These are phyloP conservation scores for Botryotinia narcissicola DNA, from an alignment of 2,329 filamentous ascomycete species.

Conservation along the genomic window DNA sequence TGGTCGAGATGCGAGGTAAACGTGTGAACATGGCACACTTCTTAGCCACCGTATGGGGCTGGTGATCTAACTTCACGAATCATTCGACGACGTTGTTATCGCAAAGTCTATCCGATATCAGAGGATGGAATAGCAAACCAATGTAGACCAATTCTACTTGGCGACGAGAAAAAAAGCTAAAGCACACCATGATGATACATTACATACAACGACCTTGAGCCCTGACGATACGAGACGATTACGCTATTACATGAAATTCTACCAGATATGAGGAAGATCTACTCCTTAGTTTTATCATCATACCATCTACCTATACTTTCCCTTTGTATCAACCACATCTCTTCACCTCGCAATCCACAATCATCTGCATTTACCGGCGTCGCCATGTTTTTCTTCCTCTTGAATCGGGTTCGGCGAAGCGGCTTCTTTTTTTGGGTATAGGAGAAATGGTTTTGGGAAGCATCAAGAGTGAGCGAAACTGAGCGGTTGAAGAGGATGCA, in stretches of 20 bases:
- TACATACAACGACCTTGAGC: slow-evolving; percentile 1
- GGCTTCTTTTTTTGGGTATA: slow-evolving; percentile 10
- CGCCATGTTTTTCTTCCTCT: neutral
- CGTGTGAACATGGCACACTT: slow-evolving; percentile 98
- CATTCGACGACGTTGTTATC: neutral
- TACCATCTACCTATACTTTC: neutral
- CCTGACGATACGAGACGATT: slow-evolving; percentile 4
- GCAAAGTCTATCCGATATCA: neutral
- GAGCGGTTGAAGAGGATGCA: neutral
- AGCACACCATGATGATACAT: neutral
- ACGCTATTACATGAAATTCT: neutral
- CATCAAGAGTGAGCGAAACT: neutral
- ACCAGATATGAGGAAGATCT: neutral
- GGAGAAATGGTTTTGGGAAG: neutral
- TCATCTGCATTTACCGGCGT: slow-evolving; percentile 10
- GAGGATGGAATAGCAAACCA: neutral
- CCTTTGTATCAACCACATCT: neutral
- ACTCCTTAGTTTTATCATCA: neutral
- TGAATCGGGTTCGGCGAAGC: neutral
- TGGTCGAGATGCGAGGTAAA: slow-evolving; percentile 92
- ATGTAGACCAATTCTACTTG: neutral
- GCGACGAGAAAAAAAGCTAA: neutral
- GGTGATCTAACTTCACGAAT: slow-evolving; percentile 48
- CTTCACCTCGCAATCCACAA: neutral
- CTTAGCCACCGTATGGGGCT: slow-evolving; percentile 93